A percentile compares a stretch with the other conserved stretches of the same genome.
phyloP scores from a whole-genome alignment of 345 rosid species.

The Arabidopsis thaliana region DNA sequence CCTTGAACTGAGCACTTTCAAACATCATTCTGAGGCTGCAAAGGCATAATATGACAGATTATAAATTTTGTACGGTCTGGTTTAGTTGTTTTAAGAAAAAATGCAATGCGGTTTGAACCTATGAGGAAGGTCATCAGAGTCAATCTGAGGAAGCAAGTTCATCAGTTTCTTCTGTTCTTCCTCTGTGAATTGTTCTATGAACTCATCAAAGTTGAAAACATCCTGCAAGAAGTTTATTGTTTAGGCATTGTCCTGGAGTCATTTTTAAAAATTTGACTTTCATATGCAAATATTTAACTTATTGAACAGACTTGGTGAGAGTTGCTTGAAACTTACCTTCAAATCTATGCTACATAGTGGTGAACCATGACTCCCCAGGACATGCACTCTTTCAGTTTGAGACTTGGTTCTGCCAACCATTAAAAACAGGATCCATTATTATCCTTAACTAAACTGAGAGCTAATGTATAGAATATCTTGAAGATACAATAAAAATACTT shows the following conservation, averaged over 20 bases:
- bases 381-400: slow-evolving; percentile 62
- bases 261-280: neutral
- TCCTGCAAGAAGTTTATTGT: slow-evolving; percentile 52
- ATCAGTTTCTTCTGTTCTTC: slow-evolving; percentile 85
- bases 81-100: neutral
- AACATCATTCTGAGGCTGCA: slow-evolving; percentile 84
- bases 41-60: slow-evolving; percentile 37
- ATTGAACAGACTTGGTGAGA: neutral
- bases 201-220: slow-evolving; percentile 80
- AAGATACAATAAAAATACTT: slow-evolving; percentile 11
- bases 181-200: slow-evolving; percentile 62
- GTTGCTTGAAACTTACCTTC: slow-evolving; percentile 57
- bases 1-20: slow-evolving; percentile 82
- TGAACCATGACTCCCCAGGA: slow-evolving; percentile 64
- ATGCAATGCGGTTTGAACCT: slow-evolving; percentile 49
- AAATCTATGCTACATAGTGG: slow-evolving; percentile 75
- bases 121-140: slow-evolving; percentile 60
- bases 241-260: slow-evolving; percentile 10
- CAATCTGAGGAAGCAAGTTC: slow-evolving; percentile 72
- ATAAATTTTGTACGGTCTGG: neutral
- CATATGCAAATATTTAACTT: neutral
- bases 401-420: slow-evolving; percentile 48
- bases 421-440: neutral
- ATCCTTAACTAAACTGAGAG: slow-evolving; percentile 17
- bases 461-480: neutral